Conservation (phyloP, 768 basidiomycete species). For the Daedalea quercina region DNA sequence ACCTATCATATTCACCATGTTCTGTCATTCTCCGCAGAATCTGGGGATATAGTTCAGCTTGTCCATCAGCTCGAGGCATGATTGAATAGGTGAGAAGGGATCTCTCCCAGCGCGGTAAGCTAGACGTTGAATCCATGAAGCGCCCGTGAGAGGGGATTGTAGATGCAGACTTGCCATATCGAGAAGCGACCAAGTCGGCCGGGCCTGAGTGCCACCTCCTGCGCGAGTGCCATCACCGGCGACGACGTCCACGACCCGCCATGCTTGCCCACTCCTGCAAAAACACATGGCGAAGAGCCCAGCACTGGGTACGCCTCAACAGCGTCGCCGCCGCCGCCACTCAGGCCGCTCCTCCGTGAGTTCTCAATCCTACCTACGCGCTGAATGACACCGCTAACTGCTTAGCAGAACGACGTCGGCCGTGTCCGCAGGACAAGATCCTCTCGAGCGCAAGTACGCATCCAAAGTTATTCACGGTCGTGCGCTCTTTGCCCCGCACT, state of each 20-base stretch:
- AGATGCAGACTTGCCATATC: not conserved
- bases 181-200: not conserved
- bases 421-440: not conserved
- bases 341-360: not conserved
- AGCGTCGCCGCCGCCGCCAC: not conserved
- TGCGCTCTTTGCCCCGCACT: slow-evolving; percentile 42
- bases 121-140: not conserved
- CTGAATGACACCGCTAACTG: not conserved
- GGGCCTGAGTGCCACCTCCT: no score
- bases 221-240: no score
- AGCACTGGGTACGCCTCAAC: slow-evolving; percentile 5
- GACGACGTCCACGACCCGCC: not conserved
- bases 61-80: not conserved
- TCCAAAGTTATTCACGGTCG: slow-evolving; percentile 60
- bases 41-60: not conserved
- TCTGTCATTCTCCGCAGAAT: not conserved
- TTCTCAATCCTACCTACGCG: not conserved
- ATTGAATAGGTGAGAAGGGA: no score
- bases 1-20: not conserved
- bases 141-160: not conserved
- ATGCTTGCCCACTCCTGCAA: slow-evolving; percentile 7
- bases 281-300: not conserved
- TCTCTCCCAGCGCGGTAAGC: no score
- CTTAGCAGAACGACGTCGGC: slow-evolving; percentile 1
- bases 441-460: slow-evolving; percentile 35